Evolutionary conservation across 345 rosid genomes (phyloP), one percentile per base, ranked within the genome.

Genomic region (Aethionema arabicum): DNA sequence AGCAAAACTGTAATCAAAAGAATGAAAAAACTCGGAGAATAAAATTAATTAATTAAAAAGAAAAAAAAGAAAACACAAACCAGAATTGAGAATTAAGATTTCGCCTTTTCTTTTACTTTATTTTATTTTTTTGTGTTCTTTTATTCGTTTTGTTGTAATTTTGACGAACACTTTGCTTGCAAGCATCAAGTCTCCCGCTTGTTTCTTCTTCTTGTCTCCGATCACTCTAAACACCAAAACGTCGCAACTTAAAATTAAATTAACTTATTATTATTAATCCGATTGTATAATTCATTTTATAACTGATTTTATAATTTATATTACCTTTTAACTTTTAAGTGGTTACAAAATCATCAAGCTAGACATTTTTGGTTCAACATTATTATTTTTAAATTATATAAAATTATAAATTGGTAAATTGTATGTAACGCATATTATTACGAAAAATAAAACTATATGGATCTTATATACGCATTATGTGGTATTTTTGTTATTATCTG

Each of bases 181-280:
- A 65, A 72, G 76, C 67, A 65, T 65, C 3, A 57, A 56, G 63
- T 71, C 75, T 72, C 66, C 66, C 66, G 67, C 71, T 72, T 72
- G n/a, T 72, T 72, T 59, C 33, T 63, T 59, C 33, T 63, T 59
- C 59, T 61, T 39, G 48, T 65, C 72, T 47, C 52, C 52, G 5
- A 12, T 13, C 29, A 4, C 21, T 12, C 52, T n/a, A 11, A 37
- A 6, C 44, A n/a, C 52, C 27, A 21, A 21, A 21, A 21, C 2
- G 27, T 47, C 31, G 5, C 31, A 4, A n/a, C 52, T 45, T 13
- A 7, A 5, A 6, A 45, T 6, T 45, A 2, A 6, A 45, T n/a
- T n/a, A 11, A 5, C 12, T n/a, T 15, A 5, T 6, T 45, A 7
- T 45, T 45, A 37, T 10, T 37, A n/a, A n/a, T n/a, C n/a, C n/a